Evolutionary conservation across 2,329 filamentous ascomycete genomes (phyloP).

Genomic region (Beauveria bassiana): DNA sequence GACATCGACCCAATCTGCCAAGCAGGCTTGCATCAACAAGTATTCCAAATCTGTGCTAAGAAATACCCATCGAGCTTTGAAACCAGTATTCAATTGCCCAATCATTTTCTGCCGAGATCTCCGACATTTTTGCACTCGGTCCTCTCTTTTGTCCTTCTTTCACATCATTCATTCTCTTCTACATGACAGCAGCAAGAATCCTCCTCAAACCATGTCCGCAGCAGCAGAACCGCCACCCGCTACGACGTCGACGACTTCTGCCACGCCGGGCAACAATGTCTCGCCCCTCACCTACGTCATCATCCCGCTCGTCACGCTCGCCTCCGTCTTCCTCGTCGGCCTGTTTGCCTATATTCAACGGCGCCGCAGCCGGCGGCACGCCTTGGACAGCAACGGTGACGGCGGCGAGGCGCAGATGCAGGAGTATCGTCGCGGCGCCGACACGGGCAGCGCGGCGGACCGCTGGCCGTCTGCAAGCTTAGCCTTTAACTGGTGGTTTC

Average conservation of each 20-base stretch:
- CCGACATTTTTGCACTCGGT: neutral
- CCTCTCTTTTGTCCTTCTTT: neutral
- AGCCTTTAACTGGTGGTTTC: constrained; percentile 12
- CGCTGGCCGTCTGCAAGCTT: neutral
- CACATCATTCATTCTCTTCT: neutral
- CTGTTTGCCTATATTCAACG: constrained; percentile 37
- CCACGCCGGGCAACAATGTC: neutral
- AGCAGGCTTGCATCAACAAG: neutral
- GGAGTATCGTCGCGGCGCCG: constrained; percentile 1
- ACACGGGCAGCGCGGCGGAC: neutral
- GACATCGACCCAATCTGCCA: constrained; percentile 1
- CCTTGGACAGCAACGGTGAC: neutral
- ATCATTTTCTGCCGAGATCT: too few relatives aligned
- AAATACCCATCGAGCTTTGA: neutral
- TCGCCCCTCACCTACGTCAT: constrained; percentile 52
- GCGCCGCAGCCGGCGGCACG: constrained; percentile 21
- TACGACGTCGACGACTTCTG: neutral
- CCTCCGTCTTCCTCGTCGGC: constrained; percentile 30
- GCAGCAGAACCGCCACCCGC: constrained; percentile 2
- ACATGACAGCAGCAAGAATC: neutral
- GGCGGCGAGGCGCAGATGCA: constrained; percentile 6
- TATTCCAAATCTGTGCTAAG: neutral
- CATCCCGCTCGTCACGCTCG: constrained; percentile 38
- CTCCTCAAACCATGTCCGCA: neutral
- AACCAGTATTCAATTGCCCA: too few relatives aligned